Evolutionary conservation across 2,329 filamentous ascomycete species (phyloP), one percentile per base, ranked within the genome.

Genomic region (Talaromyces sp.): DNA sequence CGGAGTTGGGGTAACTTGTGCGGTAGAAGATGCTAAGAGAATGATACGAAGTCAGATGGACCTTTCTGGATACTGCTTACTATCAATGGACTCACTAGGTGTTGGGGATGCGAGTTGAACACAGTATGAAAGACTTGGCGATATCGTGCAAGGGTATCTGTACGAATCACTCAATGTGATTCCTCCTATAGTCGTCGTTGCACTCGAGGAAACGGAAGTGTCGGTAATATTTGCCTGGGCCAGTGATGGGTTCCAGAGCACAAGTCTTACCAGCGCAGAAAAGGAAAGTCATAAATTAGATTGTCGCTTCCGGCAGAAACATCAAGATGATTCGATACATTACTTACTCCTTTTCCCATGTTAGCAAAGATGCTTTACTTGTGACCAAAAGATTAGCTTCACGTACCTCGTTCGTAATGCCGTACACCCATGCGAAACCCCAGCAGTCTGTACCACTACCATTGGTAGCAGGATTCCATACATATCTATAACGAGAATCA

Each of bases 201-300:
- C 19, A 2, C 13, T 39, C 2, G 50, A 17, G 21, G 25, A 28
- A 2, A 46, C 5, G 25, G 25, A 46, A 2, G 43, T 25, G 10
- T 25, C 11, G 5, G 43, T 46, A 5, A 17, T 11, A 28, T 46
- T 46, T 25, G 19, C 3, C 10, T 46, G 11, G 8, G 43, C 43
- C 8, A 53, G 35, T 15, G 50, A 53, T 17, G 50, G 50, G n/a
- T 53, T 53, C 50, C 50, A 53, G 21, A 53, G 19, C 19, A 53
- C 22, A 8, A 53, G 15, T 9, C 36, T 39, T n/a, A n/a, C n/a
- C n/a, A n/a, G n/a, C n/a, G n/a, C n/a, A n/a, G n/a, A n/a, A n/a
- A n/a, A n/a, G n/a, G n/a, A n/a, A n/a, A n/a, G n/a, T n/a, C n/a
- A n/a, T n/a, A n/a, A n/a, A n/a, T n/a, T n/a, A n/a, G n/a, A n/a